A percentile compares a stretch with the other conserved stretches of the same genome.
Conservation (phyloP, 2,329 filamentous ascomycete genomes). For the Botryotinia narcissicola region DNA sequence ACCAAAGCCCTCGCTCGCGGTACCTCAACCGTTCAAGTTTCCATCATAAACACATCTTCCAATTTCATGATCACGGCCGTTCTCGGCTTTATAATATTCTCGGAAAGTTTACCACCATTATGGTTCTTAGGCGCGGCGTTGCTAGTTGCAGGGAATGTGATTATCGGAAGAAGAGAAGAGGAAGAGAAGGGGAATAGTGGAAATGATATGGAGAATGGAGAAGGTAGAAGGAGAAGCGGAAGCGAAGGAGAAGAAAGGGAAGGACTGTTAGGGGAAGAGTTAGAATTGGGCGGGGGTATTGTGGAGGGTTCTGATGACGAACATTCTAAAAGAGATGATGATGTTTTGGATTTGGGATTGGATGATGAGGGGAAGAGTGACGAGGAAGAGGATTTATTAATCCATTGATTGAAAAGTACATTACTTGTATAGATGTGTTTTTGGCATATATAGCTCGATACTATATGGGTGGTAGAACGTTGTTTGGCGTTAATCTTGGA, state of each 20-base stretch:
- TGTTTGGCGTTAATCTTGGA: background rate
- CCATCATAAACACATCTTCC: slow-evolving; percentile 76
- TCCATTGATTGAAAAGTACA: slow-evolving; percentile 3
- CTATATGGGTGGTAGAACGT: background rate
- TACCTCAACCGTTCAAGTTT: slow-evolving; percentile 74
- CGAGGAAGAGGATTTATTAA: slow-evolving; percentile 16
- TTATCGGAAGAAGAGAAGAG: slow-evolving; percentile 70
- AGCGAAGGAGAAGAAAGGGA: slow-evolving; percentile 21
- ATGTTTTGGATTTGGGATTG: slow-evolving; percentile 31
- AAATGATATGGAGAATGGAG: slow-evolving; percentile 23
- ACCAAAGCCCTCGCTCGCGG: slow-evolving; percentile 73
- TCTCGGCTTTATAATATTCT: slow-evolving; percentile 67
- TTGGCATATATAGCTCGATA: background rate
- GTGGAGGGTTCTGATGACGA: slow-evolving; percentile 20
- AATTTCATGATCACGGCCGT: slow-evolving; percentile 80
- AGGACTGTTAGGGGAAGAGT: slow-evolving; percentile 24
- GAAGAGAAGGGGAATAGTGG: slow-evolving; percentile 30
- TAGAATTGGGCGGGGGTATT: slow-evolving; percentile 25
- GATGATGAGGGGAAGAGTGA: slow-evolving; percentile 23
- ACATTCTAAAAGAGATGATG: slow-evolving; percentile 28
- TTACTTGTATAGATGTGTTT: slow-evolving; percentile 4
- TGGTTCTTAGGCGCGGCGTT: slow-evolving; percentile 76
- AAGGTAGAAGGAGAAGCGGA: slow-evolving; percentile 18
- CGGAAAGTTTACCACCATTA: slow-evolving; percentile 65
- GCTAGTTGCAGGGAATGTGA: slow-evolving; percentile 73